phyloP scores from a whole-genome alignment of 208 protist genomes.

The Vickermania spadyakhi region DNA sequence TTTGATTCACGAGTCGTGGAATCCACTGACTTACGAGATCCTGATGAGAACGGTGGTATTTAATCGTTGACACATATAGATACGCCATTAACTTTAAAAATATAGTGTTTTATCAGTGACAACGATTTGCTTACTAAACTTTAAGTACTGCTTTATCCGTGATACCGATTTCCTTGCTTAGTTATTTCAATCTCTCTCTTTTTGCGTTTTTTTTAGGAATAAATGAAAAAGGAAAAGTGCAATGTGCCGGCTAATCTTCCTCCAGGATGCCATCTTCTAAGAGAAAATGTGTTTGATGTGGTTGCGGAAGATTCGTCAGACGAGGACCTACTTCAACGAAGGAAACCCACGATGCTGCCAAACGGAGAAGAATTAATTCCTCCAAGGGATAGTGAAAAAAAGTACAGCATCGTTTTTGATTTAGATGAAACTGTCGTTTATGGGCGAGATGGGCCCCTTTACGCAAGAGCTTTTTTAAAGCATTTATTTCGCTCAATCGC shows the following conservation, averaged over 20 bases:
- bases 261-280: constrained; percentile 54
- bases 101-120: not conserved
- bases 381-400: constrained; percentile 25
- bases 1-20: constrained; percentile 81
- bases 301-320: not conserved
- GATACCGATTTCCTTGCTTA: no score
- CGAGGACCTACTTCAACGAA: constrained; percentile 38
- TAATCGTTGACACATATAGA: constrained; percentile 3
- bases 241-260: constrained; percentile 33
- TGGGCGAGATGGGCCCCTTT: constrained; percentile 77
- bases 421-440: constrained; percentile 91
- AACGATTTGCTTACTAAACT: no score
- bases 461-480: constrained; percentile 67
- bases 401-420: constrained; percentile 85
- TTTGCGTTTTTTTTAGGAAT: constrained; percentile 1
- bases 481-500: constrained; percentile 68
- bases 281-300: constrained; percentile 66
- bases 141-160: no score
- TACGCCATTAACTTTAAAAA: constrained; percentile 6
- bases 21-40: constrained; percentile 67
- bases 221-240: constrained; percentile 1
- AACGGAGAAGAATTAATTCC: constrained; percentile 46
- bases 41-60: constrained; percentile 64
- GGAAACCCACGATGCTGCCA: constrained; percentile 64
- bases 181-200: not conserved